phyloP scores from a whole-genome alignment of 2,329 filamentous ascomycete species.

The Paraphaeosphaeria sporulosa region DNA sequence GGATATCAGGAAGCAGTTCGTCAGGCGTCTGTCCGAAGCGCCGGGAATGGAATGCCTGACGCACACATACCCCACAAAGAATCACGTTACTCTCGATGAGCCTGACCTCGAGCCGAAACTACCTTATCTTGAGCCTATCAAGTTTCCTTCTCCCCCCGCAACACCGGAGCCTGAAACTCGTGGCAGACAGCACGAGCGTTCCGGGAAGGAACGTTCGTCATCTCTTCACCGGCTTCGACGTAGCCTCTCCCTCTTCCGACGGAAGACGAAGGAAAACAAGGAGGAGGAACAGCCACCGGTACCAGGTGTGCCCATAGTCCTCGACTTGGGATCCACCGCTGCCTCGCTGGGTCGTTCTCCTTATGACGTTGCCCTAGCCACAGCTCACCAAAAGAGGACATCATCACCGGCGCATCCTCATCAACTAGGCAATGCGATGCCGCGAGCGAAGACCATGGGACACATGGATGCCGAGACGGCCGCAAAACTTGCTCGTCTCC shows the following conservation, averaged over 20 bases:
- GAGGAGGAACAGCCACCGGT: conserved; percentile 25
- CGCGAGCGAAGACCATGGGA: conserved; percentile 39
- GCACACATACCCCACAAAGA: conserved; percentile 43
- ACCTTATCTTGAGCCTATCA: conserved; percentile 14
- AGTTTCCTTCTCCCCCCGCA: conserved; percentile 22
- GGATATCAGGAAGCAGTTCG: conserved; percentile 45
- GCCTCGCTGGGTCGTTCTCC: conserved; percentile 52
- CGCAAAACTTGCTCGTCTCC: conserved; percentile 44
- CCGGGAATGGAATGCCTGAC: conserved; percentile 49
- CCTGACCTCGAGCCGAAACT: conserved; percentile 14
- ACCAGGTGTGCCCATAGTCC: conserved; percentile 33
- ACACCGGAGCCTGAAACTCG: conserved; percentile 18
- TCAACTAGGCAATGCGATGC: conserved; percentile 40
- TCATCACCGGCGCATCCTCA: conserved; percentile 44
- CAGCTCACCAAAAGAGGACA: conserved; percentile 23
- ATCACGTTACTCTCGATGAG: conserved; percentile 27
- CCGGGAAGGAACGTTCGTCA: conserved; percentile 31
- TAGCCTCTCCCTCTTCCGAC: conserved; percentile 42
- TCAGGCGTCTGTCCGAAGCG: conserved; percentile 42
- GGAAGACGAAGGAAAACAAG: conserved; percentile 36
- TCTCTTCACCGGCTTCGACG: conserved; percentile 31
- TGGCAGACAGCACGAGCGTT: conserved; percentile 15
- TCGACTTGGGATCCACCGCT: conserved; percentile 53
- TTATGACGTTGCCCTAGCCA: conserved; percentile 52
- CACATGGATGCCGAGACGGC: conserved; percentile 47